Evolutionary conservation across 1,284 basidiomycete species (phyloP).

Genomic region (Ceratobasidium sp.): DNA sequence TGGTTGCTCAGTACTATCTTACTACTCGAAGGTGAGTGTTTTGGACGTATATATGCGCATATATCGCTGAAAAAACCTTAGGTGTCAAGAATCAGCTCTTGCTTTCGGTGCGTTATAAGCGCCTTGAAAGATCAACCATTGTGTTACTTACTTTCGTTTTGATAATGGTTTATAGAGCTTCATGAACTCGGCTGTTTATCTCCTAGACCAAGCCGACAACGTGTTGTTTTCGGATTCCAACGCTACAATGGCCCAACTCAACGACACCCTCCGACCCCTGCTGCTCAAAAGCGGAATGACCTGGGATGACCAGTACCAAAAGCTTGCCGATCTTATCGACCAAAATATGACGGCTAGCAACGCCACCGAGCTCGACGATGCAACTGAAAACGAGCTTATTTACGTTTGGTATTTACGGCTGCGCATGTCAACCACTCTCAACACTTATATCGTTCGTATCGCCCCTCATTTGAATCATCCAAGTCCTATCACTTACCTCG

Average conservation of each 20-base stretch:
- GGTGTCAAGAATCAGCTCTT: slow-evolving; percentile 43
- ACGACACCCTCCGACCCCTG: slow-evolving; percentile 8
- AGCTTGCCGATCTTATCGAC: neutral
- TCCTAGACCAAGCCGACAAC: neutral
- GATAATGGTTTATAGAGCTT: slow-evolving; percentile 6
- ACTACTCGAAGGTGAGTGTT: slow-evolving; percentile 26
- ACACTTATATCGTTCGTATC: slow-evolving; percentile 16
- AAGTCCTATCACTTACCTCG: neutral
- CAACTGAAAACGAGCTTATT: neutral
- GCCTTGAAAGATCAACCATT: no score
- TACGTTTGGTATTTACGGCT: slow-evolving; percentile 19
- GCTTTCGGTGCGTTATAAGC: slow-evolving; percentile 26
- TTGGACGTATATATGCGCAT: neutral
- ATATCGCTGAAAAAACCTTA: neutral
- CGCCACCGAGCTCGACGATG: neutral
- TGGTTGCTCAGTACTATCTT: slow-evolving; percentile 29
- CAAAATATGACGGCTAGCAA: slow-evolving; percentile 1
- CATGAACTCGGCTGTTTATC: neutral
- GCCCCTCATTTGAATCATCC: neutral
- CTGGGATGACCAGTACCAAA: slow-evolving; percentile 3
- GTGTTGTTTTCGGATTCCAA: neutral
- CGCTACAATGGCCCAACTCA: neutral
- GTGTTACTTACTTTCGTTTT: neutral
- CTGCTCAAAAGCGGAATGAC: slow-evolving; percentile 17
- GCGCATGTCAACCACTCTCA: neutral